Percentiles rank a stretch among this genome's conserved stretches.
Conservation (phyloP, 1,284 basidiomycete species). For the Puccinia triticina region DNA sequence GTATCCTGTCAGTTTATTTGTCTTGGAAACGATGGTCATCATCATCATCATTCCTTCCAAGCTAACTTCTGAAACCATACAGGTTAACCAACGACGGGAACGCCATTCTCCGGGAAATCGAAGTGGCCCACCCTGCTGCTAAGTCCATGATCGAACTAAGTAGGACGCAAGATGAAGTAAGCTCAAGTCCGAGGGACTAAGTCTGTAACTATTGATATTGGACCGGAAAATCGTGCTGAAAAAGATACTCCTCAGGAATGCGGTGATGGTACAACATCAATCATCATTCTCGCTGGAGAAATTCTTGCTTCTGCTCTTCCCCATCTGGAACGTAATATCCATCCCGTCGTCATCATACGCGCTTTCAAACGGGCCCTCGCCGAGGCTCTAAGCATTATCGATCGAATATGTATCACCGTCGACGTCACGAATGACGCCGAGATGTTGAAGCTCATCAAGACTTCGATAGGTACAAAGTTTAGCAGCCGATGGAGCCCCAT, state of each 20-base stretch:
- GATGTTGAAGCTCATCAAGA: conserved; percentile 97
- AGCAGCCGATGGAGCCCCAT: conserved; percentile 93
- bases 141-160: conserved; percentile 99
- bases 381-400: conserved; percentile 84
- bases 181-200: conserved; percentile 55
- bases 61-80: conserved; percentile 43
- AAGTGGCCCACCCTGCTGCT: conserved; percentile 95
- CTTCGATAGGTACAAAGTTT: conserved; percentile 99
- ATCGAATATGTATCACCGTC: conserved; percentile 84
- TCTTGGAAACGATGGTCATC: neutral
- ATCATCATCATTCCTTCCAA: conserved; percentile 12
- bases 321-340: conserved; percentile 91
- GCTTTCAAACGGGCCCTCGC: conserved; percentile 95
- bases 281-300: conserved; percentile 75
- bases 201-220: neutral
- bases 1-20: conserved; percentile 73
- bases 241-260: conserved; percentile 26
- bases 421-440: conserved; percentile 82
- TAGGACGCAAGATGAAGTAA: conserved; percentile 96
- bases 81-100: conserved; percentile 97
- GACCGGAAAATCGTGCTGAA: neutral
- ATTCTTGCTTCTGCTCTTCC: conserved; percentile 93
- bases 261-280: conserved; percentile 16
- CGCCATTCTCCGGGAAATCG: conserved; percentile 94
- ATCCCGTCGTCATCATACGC: conserved; percentile 97